phyloP scores from a whole-genome alignment of 305 asterid species.

The Euphrasia arctica region DNA sequence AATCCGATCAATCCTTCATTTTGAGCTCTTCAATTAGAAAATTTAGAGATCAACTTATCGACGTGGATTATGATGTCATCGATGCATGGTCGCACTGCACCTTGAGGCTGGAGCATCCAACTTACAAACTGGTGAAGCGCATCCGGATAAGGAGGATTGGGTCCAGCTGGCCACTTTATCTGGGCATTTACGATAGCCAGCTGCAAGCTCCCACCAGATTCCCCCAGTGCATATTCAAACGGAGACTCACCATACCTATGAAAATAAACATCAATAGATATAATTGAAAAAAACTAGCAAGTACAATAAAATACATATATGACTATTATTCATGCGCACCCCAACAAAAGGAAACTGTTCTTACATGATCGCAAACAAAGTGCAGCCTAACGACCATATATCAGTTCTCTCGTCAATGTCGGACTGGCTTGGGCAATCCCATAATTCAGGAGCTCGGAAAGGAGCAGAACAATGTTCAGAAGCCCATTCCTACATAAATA shows the following conservation, averaged over 20 bases:
- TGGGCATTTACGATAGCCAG: slow-evolving; percentile 91
- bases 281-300: too few species aligned
- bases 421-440: slow-evolving; percentile 79
- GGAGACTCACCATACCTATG: slow-evolving; percentile 95
- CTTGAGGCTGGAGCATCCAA: slow-evolving; percentile 99
- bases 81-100: slow-evolving; percentile 81
- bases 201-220: slow-evolving; percentile 94
- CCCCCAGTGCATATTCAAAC: slow-evolving; percentile 88
- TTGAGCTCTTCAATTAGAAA: slow-evolving; percentile 45
- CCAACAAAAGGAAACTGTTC: slow-evolving; percentile 32
- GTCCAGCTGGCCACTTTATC: slow-evolving; percentile 87
- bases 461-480: slow-evolving; percentile 97
- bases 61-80: slow-evolving; percentile 86
- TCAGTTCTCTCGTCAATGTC: slow-evolving; percentile 95
- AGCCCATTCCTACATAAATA: slow-evolving; percentile 86
- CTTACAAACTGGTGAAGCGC: slow-evolving; percentile 92
- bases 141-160: slow-evolving; percentile 79
- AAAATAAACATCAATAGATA: slow-evolving; percentile 15
- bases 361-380: slow-evolving; percentile 94
- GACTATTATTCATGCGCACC: too few species aligned
- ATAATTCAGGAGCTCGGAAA: slow-evolving; percentile 81
- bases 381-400: slow-evolving; percentile 99
- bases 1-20: not conserved
- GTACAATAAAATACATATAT: too few species aligned
- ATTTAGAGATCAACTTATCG: slow-evolving; percentile 83